Percentiles rank a stretch among this genome's conserved stretches.
phyloP scores from a whole-genome alignment of 257 asterid species.

The Solanum chmielewskii region DNA sequence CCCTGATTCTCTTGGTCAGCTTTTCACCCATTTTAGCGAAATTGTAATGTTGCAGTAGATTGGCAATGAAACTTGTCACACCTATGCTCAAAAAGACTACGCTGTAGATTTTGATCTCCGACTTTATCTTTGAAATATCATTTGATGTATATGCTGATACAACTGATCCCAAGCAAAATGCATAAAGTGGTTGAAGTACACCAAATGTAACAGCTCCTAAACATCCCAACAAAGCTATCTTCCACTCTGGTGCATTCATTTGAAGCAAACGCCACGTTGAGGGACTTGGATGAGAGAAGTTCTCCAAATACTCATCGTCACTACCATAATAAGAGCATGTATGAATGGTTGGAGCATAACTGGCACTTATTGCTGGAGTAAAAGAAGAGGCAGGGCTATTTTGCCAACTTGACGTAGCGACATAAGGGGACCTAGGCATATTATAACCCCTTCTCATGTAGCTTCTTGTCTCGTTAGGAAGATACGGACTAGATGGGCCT shows the following conservation, averaged over 20 bases:
- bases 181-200: constrained; percentile 48
- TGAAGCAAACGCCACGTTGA: constrained; percentile 35
- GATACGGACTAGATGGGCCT: neutral
- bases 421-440: constrained; percentile 20
- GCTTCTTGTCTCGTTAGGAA: neutral
- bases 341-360: constrained; percentile 22
- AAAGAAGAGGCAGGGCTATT: constrained; percentile 40
- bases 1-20: constrained; percentile 46
- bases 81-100: constrained; percentile 31
- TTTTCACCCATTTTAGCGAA: constrained; percentile 65
- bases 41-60: constrained; percentile 56
- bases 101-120: constrained; percentile 26
- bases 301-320: constrained; percentile 15
- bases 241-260: constrained; percentile 73
- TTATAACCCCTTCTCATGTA: neutral
- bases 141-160: constrained; percentile 37
- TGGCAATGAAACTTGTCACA: constrained; percentile 35
- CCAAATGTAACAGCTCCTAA: constrained; percentile 50
- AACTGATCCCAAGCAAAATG: constrained; percentile 51
- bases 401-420: constrained; percentile 28
- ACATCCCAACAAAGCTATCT: constrained; percentile 52
- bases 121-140: constrained; percentile 23
- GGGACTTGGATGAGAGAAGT: neutral
- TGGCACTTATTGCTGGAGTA: constrained; percentile 25
- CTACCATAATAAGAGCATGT: constrained; percentile 30